These are phyloP conservation scores for Suhomyces faveliae DNA, from an alignment of 805 yeast species.

Conservation along the genomic window DNA sequence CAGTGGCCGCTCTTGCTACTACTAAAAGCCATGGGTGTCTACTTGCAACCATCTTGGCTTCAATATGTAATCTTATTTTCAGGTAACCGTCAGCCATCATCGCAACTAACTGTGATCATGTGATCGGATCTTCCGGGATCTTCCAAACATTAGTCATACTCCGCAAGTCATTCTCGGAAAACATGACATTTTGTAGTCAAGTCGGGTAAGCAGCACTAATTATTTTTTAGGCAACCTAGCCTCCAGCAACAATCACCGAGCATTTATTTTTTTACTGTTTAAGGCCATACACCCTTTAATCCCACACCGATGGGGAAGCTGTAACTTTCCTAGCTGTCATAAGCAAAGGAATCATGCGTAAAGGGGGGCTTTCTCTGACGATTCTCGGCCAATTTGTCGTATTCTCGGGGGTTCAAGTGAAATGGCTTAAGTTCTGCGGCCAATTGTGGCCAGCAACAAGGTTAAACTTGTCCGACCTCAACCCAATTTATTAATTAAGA, in stretches of 20 bases:
- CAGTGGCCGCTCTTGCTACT: too few species aligned
- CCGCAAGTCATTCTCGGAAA: not conserved
- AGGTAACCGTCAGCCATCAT: not conserved
- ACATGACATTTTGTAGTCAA: not conserved
- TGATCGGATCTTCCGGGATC: conserved; percentile 14
- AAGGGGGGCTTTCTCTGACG: not conserved
- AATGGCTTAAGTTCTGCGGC: too few species aligned
- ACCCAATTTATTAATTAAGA: not conserved
- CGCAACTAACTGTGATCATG: conserved; percentile 6
- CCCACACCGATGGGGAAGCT: not conserved
- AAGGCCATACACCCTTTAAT: not conserved
- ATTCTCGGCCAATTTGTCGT: not conserved
- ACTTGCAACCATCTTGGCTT: not conserved
- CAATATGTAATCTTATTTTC: not conserved
- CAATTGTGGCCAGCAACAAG: not conserved
- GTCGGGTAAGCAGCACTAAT: not conserved
- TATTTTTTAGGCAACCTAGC: not conserved
- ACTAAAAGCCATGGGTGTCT: too few species aligned
- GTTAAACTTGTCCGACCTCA: not conserved
- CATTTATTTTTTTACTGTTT: not conserved
- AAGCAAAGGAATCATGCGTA: not conserved
- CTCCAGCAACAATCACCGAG: not conserved
- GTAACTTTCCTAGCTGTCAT: not conserved
- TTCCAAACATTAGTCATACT: not conserved
- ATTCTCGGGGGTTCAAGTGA: not conserved